phyloP scores from a whole-genome alignment of 164 flowering plant genomes.

The Magnolia kwangsiensis region DNA sequence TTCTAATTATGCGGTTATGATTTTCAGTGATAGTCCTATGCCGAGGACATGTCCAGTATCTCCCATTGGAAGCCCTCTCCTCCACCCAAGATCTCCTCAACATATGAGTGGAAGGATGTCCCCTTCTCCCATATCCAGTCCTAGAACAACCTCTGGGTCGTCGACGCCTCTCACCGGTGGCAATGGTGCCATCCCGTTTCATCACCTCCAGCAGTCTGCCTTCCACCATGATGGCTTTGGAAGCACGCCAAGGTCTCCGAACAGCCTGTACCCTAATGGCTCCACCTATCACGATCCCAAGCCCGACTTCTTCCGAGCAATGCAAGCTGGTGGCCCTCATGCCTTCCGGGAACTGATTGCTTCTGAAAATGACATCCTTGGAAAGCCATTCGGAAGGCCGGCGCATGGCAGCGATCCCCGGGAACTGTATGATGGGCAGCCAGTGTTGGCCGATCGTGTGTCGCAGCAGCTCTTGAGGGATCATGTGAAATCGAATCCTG shows the following conservation, averaged over 20 bases:
- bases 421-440: conserved; percentile 56
- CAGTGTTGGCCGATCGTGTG: conserved; percentile 68
- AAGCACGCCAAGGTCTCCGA: conserved; percentile 44
- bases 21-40: conserved; percentile 52
- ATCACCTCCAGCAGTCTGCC: conserved; percentile 42
- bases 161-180: conserved; percentile 91
- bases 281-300: conserved; percentile 50
- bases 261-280: conserved; percentile 32
- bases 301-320: conserved; percentile 55
- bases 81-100: conserved; percentile 66
- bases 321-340: conserved; percentile 48
- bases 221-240: conserved; percentile 58
- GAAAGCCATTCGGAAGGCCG: conserved; percentile 49
- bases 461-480: conserved; percentile 71
- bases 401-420: conserved; percentile 24
- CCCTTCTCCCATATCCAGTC: conserved; percentile 85
- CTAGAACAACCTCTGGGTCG: conserved; percentile 70
- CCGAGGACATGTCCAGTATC: conserved; percentile 84
- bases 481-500: conserved; percentile 41
- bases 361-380: conserved; percentile 42
- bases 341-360: conserved; percentile 45
- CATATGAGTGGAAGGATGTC: conserved; percentile 72
- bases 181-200: conserved; percentile 67
- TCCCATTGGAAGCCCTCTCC: conserved; percentile 81
- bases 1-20: not conserved